Evolutionary conservation across 129 eudicot genomes (phyloP), one percentile per base, ranked within the genome.

Genomic region (Solidago caesia): DNA sequence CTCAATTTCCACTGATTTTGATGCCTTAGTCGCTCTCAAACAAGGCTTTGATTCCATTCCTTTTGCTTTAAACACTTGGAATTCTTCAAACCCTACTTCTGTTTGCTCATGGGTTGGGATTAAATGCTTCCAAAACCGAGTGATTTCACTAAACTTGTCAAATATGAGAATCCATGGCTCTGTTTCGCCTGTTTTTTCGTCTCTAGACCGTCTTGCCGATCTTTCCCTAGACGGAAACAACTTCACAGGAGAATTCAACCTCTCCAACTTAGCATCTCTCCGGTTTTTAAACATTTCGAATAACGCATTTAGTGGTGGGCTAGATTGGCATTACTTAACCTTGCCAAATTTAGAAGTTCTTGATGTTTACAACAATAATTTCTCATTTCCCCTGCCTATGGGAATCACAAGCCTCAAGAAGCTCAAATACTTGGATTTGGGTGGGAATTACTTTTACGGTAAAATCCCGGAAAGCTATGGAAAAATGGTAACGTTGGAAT

Each of bases 361-460:
- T 57, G 99, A 95, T 77, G 99, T 78, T 0, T 88, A 95, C 73
- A 85, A 95, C 86, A 95, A 95, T 68, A 91, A 95, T 70, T 89
- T 95, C 82, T 77, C 89, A 27, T 84, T 84, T 75, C 79, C 68
- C 3, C 67, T 95, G 47, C 99, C 99, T 43, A 71, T 68, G 0
- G 88, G 87, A 41, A 77, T 95, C 29, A 46, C 80, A 42, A 67
- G 73, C 5, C 79, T 91, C 75, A 80, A 82, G 80, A 91, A 79
- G 43, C 86, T 95, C 67, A 91, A 63, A 79, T 76, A 88, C 85
- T 79, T 95, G 67, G 99, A 95, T 44, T 74, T 95, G 75, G 97
- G 96, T 13, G 99, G 99, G 53, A 95, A 91, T 68, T 95, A 64
- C 73, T 95, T 95, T 76, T 77, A 77, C 9, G 99, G 99, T 0